Evolutionary conservation across 768 basidiomycete genomes (phyloP), one percentile per base, ranked within the genome.

Genomic region (Ramaria sp.): DNA sequence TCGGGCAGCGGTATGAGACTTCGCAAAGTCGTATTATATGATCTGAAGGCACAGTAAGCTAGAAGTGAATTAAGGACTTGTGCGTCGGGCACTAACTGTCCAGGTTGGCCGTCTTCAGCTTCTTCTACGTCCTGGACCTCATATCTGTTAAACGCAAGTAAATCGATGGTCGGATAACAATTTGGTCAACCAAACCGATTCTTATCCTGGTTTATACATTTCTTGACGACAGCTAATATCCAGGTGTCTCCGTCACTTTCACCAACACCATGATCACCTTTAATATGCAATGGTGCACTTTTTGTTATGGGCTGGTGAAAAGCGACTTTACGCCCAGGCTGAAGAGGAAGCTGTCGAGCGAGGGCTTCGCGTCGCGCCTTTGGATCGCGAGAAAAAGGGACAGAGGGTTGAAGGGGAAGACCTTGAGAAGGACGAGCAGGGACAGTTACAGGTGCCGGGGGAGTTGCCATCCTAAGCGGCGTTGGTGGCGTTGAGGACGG

Each of bases 51-150:
- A 8, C 18, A 53, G 57, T 56, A 37, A 56, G 42, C 27, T 45
- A 43, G 16, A 37, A 18, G 7, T 39, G 13, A 16, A 47, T 30
- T 7, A 49, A n/a, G 45, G 18, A 42, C 8, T 45, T 9, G 13
- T 32, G 15, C 47, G 22, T n/a, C 34, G 30, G 32, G 37, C 3
- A 63, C 72, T 60, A 55, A 71, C 70, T 69, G 70, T 62, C 83
- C 85, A 20, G 84, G 82, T 59, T 84, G 76, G 8, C 86, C 83
- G 52, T 87, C 83, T 64, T 88, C 88, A 65, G 87, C 83, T 18
- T 85, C 83, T 59, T 92, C 88, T 37, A 78, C 81, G 63, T 91
- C 89, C 66, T 88, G 85, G 0, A 92, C 89, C 66, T 89, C 87
- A 59, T 91, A 91, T 58, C 86, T 90, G 24, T 36, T 12, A 42